Conservation (phyloP, 306 rosid genomes). For the Cajanus cajan region DNA sequence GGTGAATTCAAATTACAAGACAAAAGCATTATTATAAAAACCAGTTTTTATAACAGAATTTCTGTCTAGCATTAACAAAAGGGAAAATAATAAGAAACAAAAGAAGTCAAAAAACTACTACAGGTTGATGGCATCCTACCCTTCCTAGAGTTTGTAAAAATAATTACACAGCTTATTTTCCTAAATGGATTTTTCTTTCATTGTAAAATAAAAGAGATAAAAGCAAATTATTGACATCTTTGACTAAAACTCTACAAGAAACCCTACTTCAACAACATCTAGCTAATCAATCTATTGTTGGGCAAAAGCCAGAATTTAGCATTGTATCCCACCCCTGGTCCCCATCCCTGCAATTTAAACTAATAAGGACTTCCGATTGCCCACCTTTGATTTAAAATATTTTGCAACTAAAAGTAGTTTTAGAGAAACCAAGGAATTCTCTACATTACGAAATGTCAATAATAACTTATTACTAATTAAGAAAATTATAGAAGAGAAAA, state of each 20-base stretch:
- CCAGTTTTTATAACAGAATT: neutral
- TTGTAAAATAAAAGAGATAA: neutral
- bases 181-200: neutral
- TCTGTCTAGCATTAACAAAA: neutral
- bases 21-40: neutral
- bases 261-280: neutral
- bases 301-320: neutral
- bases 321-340: neutral
- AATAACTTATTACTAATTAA: neutral
- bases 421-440: neutral
- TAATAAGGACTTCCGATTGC: neutral
- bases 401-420: neutral
- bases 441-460: neutral
- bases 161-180: neutral
- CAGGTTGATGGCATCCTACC: neutral
- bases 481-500: neutral
- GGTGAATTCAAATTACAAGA: neutral
- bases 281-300: neutral
- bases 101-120: neutral
- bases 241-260: neutral
- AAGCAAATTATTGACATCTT: neutral
- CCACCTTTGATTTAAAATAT: neutral
- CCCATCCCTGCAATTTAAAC: neutral
- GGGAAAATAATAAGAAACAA: neutral
- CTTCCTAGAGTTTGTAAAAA: neutral